A percentile compares a stretch with the other conserved stretches of the same genome.
These are phyloP conservation scores for Chondrus crispus DNA, from an alignment of 23 red algal species.

Conservation along the genomic window DNA sequence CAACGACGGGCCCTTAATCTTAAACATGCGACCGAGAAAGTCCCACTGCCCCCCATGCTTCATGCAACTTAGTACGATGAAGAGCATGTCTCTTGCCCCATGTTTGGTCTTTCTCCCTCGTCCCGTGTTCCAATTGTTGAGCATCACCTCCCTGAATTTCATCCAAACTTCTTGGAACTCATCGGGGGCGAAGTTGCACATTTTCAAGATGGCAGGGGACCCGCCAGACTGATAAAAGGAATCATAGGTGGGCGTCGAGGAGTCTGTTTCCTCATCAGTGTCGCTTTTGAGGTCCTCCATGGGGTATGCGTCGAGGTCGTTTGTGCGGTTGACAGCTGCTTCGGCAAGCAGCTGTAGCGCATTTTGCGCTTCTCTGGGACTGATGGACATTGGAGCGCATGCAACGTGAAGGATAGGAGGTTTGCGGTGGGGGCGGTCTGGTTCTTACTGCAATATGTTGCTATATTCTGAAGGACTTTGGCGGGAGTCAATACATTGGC, in stretches of 20 bases:
- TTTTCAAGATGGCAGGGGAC: not conserved
- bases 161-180: not conserved
- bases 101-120: not conserved
- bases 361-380: too few species aligned
- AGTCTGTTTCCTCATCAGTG: slow-evolving; percentile 35
- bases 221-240: not conserved
- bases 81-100: not conserved
- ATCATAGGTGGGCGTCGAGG: slow-evolving; percentile 1
- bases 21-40: not conserved
- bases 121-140: too few species aligned
- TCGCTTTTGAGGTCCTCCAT: not conserved
- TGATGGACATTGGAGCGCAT: too few species aligned
- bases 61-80: not conserved
- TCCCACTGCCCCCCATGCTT: not conserved
- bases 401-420: too few species aligned
- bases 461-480: too few species aligned
- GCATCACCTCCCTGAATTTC: too few species aligned
- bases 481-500: too few species aligned
- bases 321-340: not conserved
- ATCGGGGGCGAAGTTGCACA: not conserved
- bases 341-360: not conserved
- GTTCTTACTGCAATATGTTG: too few species aligned
- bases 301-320: not conserved
- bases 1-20: not conserved
- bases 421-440: too few species aligned